phyloP scores from a whole-genome alignment of 2,329 filamentous ascomycete genomes.

The Bipolaris victoriae region DNA sequence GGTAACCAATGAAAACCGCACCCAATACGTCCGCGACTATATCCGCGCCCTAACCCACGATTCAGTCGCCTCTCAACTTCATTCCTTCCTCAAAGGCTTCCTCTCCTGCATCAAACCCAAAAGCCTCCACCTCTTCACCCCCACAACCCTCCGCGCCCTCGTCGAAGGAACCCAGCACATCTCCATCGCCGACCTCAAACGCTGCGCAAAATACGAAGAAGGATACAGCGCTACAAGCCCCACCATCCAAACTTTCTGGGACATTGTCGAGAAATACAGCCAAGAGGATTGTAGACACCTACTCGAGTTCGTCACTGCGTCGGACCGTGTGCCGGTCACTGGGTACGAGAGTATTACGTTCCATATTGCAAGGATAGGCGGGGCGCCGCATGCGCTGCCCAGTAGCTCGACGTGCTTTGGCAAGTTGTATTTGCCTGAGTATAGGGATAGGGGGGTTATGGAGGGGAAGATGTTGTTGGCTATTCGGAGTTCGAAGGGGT shows the following conservation, averaged over 20 bases:
- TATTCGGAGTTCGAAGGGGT: conserved; percentile 85
- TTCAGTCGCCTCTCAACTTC: conserved; percentile 72
- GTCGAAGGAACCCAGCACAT: conserved; percentile 86
- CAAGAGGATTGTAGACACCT: conserved; percentile 74
- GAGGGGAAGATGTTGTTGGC: conserved; percentile 80
- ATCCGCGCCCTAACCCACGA: conserved; percentile 52
- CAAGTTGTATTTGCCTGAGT: conserved; percentile 83
- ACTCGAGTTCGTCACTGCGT: conserved; percentile 94
- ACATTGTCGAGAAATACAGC: conserved; percentile 71
- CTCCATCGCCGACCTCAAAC: conserved; percentile 74
- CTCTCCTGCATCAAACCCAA: conserved; percentile 72
- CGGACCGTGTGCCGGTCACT: conserved; percentile 85
- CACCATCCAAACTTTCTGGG: conserved; percentile 83
- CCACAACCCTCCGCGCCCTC: conserved; percentile 67
- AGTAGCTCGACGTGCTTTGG: conserved; percentile 95
- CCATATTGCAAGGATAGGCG: conserved; percentile 76
- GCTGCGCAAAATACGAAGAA: conserved; percentile 75
- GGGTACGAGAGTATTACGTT: conserved; percentile 84
- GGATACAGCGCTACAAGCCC: conserved; percentile 75
- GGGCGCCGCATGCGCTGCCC: conserved; percentile 68
- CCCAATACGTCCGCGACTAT: conserved; percentile 82
- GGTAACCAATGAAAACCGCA: conserved; percentile 82
- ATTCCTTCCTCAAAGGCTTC: conserved; percentile 83
- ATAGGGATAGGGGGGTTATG: conserved; percentile 72
- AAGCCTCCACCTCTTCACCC: conserved; percentile 61